Evolutionary conservation across 2,329 filamentous ascomycete species (phyloP), one percentile per base, ranked within the genome.

Genomic region (Lizonia empirigonia): DNA sequence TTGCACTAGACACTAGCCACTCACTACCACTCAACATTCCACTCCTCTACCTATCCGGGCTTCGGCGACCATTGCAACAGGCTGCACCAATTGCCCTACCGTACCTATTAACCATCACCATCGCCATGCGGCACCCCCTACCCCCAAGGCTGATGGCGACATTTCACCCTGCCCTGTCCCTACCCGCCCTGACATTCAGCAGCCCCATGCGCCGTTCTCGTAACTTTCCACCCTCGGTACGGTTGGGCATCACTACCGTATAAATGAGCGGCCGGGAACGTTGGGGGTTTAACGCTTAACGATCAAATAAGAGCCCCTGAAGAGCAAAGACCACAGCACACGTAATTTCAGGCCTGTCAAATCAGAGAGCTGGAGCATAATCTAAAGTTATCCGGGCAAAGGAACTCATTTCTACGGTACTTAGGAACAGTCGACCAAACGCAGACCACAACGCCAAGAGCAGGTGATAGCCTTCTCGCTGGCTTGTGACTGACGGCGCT

Each of bases 241-340:
- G 32, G 26, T 52, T 47, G 49, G 49, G 49, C 49, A 52, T 26
- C 49, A 52, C 33, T 37, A n/a, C n/a, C n/a, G n/a, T n/a, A n/a
- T n/a, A n/a, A n/a, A n/a, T n/a, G n/a, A n/a, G n/a, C n/a, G n/a
- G n/a, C n/a, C n/a, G n/a, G n/a, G n/a, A n/a, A n/a, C n/a, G n/a
- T n/a, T n/a, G n/a, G n/a, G n/a, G n/a, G n/a, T n/a, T n/a, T n/a
- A n/a, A n/a, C n/a, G n/a, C n/a, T n/a, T n/a, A n/a, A n/a, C n/a
- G n/a, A n/a, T n/a, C n/a, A n/a, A n/a, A n/a, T n/a, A n/a, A n/a
- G n/a, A n/a, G n/a, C n/a, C n/a, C n/a, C n/a, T n/a, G n/a, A n/a
- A n/a, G n/a, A n/a, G n/a, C n/a, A n/a, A n/a, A n/a, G n/a, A n/a
- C n/a, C n/a, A n/a, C n/a, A n/a, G n/a, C n/a, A n/a, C n/a, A n/a